Conservation (phyloP, 2,329 filamentous ascomycete species). For the Hypoxylon sp. region DNA sequence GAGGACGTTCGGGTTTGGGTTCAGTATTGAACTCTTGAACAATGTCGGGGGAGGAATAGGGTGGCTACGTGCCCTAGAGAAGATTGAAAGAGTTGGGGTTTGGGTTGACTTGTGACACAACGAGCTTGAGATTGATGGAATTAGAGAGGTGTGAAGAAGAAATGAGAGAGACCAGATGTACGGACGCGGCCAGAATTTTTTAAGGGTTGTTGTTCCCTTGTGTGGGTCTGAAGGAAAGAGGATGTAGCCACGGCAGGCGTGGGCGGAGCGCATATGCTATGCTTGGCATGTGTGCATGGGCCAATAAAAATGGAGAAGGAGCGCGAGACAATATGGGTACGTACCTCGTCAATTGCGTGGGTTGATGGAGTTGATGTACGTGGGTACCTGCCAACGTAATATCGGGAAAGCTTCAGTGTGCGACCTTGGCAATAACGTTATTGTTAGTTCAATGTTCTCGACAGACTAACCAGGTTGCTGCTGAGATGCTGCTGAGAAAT, state of each 20-base stretch:
- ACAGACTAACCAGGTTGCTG: not conserved
- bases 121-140: conserved; percentile 59
- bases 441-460: conserved; percentile 28
- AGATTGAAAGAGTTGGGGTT: conserved; percentile 62
- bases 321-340: conserved; percentile 21
- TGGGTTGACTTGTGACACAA: conserved; percentile 56
- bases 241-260: conserved; percentile 51
- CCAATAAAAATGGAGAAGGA: conserved; percentile 43
- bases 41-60: conserved; percentile 78
- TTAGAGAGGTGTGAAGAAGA: conserved; percentile 58
- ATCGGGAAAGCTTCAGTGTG: conserved; percentile 18
- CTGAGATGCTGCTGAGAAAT: not conserved
- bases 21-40: conserved; percentile 78
- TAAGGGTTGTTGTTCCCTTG: conserved; percentile 54
- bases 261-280: conserved; percentile 38
- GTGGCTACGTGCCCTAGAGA: conserved; percentile 91
- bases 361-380: conserved; percentile 6
- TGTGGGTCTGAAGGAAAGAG: conserved; percentile 49
- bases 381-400: conserved; percentile 20
- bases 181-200: conserved; percentile 57
- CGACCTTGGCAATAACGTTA: conserved; percentile 20
- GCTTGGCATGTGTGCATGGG: conserved; percentile 36
- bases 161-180: conserved; percentile 51
- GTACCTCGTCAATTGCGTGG: conserved; percentile 32
- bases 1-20: conserved; percentile 56